Conservation (phyloP, 2,329 filamentous ascomycete genomes). For the Zalaria obscura region DNA sequence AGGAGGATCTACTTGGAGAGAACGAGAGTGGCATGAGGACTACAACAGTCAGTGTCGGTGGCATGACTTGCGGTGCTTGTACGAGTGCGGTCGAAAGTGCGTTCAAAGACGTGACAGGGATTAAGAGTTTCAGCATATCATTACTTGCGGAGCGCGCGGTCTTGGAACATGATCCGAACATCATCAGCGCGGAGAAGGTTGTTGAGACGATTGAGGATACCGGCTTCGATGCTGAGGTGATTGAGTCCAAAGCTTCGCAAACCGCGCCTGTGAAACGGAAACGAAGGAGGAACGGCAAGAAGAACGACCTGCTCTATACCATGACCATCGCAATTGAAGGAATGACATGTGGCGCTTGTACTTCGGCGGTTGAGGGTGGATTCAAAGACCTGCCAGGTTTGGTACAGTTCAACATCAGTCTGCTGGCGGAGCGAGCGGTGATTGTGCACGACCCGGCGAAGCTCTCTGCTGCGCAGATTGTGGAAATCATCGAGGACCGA, state of each 20-base stretch:
- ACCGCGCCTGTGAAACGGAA: slow-evolving; percentile 22
- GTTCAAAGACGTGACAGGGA: slow-evolving; percentile 68
- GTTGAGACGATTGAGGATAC: slow-evolving; percentile 80
- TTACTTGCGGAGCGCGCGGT: slow-evolving; percentile 95
- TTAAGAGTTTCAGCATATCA: slow-evolving; percentile 79
- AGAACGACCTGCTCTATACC: slow-evolving; percentile 35
- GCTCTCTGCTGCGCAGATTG: slow-evolving; percentile 59
- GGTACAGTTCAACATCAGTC: slow-evolving; percentile 82
- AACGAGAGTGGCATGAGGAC: slow-evolving; percentile 28
- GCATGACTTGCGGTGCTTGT: slow-evolving; percentile 81
- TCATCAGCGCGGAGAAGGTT: slow-evolving; percentile 60
- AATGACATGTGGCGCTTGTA: slow-evolving; percentile 97
- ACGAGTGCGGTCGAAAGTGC: slow-evolving; percentile 90
- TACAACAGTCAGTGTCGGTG: slow-evolving; percentile 79
- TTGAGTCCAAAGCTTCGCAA: slow-evolving; percentile 49
- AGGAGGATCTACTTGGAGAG: not conserved
- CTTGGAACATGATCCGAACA: slow-evolving; percentile 68
- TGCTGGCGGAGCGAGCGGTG: slow-evolving; percentile 83
- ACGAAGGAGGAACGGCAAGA: slow-evolving; percentile 19
- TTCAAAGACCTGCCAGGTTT: slow-evolving; percentile 68
- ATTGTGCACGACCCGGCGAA: slow-evolving; percentile 66
- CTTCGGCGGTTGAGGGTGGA: slow-evolving; percentile 73
- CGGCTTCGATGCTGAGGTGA: slow-evolving; percentile 76
- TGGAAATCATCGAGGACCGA: slow-evolving; percentile 72
- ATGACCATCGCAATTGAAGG: slow-evolving; percentile 86